Evolutionary conservation across 495 filamentous ascomycete genomes (phyloP), one percentile per base, ranked within the genome.

Genomic region (Clohesyomyces aquaticus): DNA sequence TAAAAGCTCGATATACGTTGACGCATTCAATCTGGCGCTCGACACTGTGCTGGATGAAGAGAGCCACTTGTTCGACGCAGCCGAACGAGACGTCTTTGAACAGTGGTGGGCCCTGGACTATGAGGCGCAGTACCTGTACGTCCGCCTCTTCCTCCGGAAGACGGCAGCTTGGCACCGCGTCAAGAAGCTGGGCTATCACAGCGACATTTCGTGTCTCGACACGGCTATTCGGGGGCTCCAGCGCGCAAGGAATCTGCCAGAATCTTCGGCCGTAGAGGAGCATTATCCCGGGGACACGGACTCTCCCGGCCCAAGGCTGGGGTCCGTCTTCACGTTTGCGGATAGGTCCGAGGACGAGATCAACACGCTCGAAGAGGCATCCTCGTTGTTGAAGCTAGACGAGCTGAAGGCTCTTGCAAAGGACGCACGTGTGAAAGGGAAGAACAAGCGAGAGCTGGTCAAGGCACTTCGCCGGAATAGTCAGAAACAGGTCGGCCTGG

Each of bases 101-200:
- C 77, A 85, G 49, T 98, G 93, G 91, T 82, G 79, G 66, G 75
- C 74, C 0, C 67, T 96, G 71, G 79, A 78, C 32, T 97, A 96
- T 75, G 93, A 96, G 70, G 85, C 91, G 38, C 93, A 97, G 70
- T 97, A 94, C 77, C 70, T 96, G 90, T 95, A 97, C 78, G 92
- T 97, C 12, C 88, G 94, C 12, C 77, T 98, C 4, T 98, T 98
- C 68, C 82, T 98, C 6, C 89, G 94, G 49, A 98, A 98, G 74
- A 94, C 91, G 0, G 86, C 90, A n/a, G 85, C 87, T 1, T 98
- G 94, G 94, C 92, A 96, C 77, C 90, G 94, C 29, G 83, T 93
- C 62, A 81, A 83, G 63, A 82, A 85, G 22, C 72, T 98, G 22
- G 83, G 84, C 0, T 95, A 96, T 70, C 84, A 92, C 69, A 83